Evolutionary conservation across 768 basidiomycete genomes (phyloP), one percentile per base, ranked within the genome.

Genomic region (Rhodosporidiobolus odoratus): DNA sequence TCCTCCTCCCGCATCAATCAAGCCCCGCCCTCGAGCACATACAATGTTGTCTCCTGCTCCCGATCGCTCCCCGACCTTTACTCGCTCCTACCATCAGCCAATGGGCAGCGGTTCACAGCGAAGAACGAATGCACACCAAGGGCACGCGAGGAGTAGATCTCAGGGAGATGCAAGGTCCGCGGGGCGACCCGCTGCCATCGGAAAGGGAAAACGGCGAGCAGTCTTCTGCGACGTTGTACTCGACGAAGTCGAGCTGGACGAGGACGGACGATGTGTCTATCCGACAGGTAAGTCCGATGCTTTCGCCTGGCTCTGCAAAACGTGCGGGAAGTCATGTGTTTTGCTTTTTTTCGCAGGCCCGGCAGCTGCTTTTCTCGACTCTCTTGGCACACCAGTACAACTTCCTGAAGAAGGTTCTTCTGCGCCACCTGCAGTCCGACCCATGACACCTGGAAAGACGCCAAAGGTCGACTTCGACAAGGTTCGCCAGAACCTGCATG

Each of bases 201-300:
- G 34, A 12, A 56, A 59, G 15, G 66, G 63, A 1, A 65, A 62
- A 53, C 27, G 66, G 27, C 12, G 47, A 34, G 59, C 52, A 6
- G 72, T 73, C 54, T 66, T 69, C 38, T 69, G 67, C 61, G 72
- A 73, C 37, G 58, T 73, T 52, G 68, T 73, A 3, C 21, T 73
- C 9, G 67, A 69, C n/a, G 57, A 57, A 23, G 8, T 66, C 9
- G 64, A 68, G 43, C 13, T 58, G 27, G 54, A 65, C 45, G 48
- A 48, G 1, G 17, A 57, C 17, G 64, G 69, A 0, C 9, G 32
- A 3, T 66, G 53, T 23, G 40, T 58, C 27, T 65, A 58, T 15
- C 71, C 71, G 16, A 32, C 50, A 10, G 63, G 71, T 68, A 32
- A 47, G 63, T 35, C 12, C 7, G n/a, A n/a, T n/a, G n/a, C 38